Evolutionary conservation across 2,329 filamentous ascomycete genomes (phyloP), one percentile per base, ranked within the genome.

Genomic region (Xylaria sp.): DNA sequence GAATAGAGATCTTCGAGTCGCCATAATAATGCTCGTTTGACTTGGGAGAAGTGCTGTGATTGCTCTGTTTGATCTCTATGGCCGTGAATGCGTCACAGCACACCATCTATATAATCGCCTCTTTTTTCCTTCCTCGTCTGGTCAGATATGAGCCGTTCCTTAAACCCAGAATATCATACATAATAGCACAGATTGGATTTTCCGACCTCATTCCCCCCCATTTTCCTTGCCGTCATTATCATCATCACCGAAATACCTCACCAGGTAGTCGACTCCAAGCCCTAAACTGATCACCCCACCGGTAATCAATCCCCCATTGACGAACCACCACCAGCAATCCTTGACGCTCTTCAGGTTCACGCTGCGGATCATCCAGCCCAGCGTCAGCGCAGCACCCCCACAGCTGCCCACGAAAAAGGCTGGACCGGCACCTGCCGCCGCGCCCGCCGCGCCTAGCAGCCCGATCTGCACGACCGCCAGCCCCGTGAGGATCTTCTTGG

Each of bases 321-420:
- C 80, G 63, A 90, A 90, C 87, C 87, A 90, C 85, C 86, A 88
- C 87, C 87, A 90, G 62, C 87, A 90, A 65, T 87, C 77, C 66
- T 83, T 82, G 41, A 86, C 84, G 59, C 76, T 82, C 68, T 87
- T 87, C 44, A 90, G 69, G 56, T 87, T 83, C 50, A 89, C 86
- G 52, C 77, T 80, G 67, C 76, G 82, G 63, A 90, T 89, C 87
- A 90, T 90, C 63, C 81, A 71, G 2, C 80, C 84, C 38, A 89
- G 71, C 2, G 84, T 82, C 16, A 83, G 66, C 26, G 82, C 75
- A 4, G 85, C 84, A 21, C 87, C 86, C 38, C 86, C 86, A 65
- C 86, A 88, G 65, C 86, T 86, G 5, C 84, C 84, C 17, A 85
- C 65, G 63, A 87, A 89, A 68, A 89, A 90, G 0, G 78, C 77